Percentiles rank a stretch among this genome's conserved stretches.
phyloP scores from a whole-genome alignment of 192 early-diverging fungal species.

The Mortierella claussenii region DNA sequence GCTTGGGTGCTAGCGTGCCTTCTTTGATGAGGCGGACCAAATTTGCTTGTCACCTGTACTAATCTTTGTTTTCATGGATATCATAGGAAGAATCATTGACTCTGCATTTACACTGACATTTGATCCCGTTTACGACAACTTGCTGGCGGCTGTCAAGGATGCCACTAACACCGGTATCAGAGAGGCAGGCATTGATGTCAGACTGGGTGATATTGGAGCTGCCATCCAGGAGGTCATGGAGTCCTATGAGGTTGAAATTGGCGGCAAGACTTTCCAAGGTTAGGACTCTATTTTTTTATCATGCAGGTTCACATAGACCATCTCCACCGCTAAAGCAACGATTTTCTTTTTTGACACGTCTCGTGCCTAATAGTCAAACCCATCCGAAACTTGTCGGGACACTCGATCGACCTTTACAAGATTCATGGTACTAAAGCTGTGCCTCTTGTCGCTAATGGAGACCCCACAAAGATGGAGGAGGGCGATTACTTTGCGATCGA shows the following conservation, averaged over 20 bases:
- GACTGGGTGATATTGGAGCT: constrained; percentile 93
- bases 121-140: constrained; percentile 87
- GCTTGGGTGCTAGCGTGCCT: no score
- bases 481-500: constrained; percentile 95
- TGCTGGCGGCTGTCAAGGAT: constrained; percentile 91
- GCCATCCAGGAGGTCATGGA: constrained; percentile 98
- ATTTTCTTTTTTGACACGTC: no score
- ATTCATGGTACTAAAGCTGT: constrained; percentile 97
- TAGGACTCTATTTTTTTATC: no score
- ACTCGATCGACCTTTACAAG: constrained; percentile 90
- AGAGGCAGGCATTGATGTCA: constrained; percentile 95
- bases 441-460: constrained; percentile 89
- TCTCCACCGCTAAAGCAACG: no score
- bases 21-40: no score
- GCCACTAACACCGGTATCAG: constrained; percentile 96
- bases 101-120: constrained; percentile 94
- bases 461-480: constrained; percentile 95
- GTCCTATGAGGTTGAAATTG: constrained; percentile 95
- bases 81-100: constrained; percentile 88
- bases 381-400: constrained; percentile 97
- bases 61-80: not conserved
- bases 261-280: constrained; percentile 89
- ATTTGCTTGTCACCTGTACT: no score
- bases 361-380: constrained; percentile 80
- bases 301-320: no score